These are phyloP conservation scores for Cylindrotheca closterium DNA, from an alignment of 108 stramenopile species.

Conservation along the genomic window DNA sequence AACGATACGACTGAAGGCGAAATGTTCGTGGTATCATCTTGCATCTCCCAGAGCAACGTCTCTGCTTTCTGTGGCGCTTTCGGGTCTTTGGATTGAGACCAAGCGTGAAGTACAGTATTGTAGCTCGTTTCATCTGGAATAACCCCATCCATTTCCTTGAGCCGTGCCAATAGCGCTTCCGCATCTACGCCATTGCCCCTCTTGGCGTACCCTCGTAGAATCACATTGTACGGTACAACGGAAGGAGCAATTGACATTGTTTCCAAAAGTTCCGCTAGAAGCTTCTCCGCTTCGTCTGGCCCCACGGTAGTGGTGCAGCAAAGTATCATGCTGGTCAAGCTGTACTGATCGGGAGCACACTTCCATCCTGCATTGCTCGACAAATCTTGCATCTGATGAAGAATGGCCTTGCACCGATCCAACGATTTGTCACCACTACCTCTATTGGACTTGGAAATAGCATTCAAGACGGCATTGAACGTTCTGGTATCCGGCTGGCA, in stretches of 20 bases:
- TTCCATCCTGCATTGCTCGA: not conserved
- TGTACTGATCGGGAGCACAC: conserved; percentile 10
- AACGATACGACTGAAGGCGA: conserved; percentile 38
- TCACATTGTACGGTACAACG: conserved; percentile 21
- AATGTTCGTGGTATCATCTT: conserved; percentile 7
- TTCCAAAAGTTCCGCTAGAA: conserved; percentile 44
- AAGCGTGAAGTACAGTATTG: conserved; percentile 11
- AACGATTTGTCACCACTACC: not conserved
- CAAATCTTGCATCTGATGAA: not conserved
- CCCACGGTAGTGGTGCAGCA: conserved; percentile 11
- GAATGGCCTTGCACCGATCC: not conserved
- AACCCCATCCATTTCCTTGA: not conserved
- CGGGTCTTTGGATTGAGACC: conserved; percentile 8
- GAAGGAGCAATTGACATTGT: not conserved
- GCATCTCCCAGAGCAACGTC: conserved; percentile 6
- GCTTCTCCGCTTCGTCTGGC: conserved; percentile 39
- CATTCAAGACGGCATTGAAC: not conserved
- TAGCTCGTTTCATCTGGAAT: conserved; percentile 35
- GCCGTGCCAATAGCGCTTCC: conserved; percentile 2
- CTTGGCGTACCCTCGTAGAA: conserved; percentile 21
- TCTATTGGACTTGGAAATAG: not conserved
- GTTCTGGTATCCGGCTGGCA: conserved; percentile 4
- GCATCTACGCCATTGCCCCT: conserved; percentile 6
- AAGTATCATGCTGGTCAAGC: not conserved
- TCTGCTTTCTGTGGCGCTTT: conserved; percentile 17